Conservation (phyloP, 208 protist species). For the Leishmania tropica region DNA sequence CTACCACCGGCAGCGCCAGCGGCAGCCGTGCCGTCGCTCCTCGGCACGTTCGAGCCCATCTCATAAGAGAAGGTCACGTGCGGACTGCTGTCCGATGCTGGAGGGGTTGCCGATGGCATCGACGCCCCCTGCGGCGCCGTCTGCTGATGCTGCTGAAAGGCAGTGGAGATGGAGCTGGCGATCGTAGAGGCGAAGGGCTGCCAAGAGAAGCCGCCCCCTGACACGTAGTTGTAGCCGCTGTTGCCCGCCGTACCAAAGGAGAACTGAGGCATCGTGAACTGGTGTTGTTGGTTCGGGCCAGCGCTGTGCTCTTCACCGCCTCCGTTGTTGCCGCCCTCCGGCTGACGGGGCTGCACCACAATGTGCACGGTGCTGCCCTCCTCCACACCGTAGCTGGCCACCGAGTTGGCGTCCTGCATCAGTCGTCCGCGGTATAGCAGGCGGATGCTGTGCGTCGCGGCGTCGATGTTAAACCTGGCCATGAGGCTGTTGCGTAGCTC, state of each 20-base stretch:
- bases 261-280: constrained; percentile 7
- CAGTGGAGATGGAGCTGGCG: constrained; percentile 16
- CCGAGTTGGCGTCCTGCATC: constrained; percentile 27
- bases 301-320: not conserved
- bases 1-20: not conserved
- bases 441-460: constrained; percentile 26
- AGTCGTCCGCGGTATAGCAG: constrained; percentile 41
- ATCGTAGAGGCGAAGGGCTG: constrained; percentile 15
- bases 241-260: constrained; percentile 1
- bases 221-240: not conserved
- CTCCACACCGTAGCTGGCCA: constrained; percentile 39
- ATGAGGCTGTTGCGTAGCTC: constrained; percentile 43
- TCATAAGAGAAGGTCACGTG: constrained; percentile 7
- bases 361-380: constrained; percentile 48
- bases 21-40: not conserved
- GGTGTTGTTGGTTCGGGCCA: constrained; percentile 14
- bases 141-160: constrained; percentile 29
- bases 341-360: constrained; percentile 29
- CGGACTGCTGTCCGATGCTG: not conserved
- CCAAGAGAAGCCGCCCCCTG: constrained; percentile 9
- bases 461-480: constrained; percentile 28
- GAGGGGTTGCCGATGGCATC: not conserved
- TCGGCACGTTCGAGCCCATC: constrained; percentile 1
- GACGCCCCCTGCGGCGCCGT: constrained; percentile 3
- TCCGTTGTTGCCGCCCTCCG: not conserved